Percentiles rank a stretch among this genome's conserved stretches.
Conservation (phyloP, 176 grass and related monocot species). For the Tuctoria greenei region DNA sequence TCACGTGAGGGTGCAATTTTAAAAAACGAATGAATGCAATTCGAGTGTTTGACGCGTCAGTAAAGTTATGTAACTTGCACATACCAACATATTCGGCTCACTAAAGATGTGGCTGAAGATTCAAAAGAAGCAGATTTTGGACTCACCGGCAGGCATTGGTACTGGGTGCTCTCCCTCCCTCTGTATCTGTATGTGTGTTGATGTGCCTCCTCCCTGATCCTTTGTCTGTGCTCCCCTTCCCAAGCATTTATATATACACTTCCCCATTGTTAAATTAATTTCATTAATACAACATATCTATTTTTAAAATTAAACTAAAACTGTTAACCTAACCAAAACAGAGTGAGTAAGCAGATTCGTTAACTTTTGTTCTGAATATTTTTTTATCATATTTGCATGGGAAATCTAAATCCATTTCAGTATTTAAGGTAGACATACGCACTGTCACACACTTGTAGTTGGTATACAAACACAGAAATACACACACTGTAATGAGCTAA, state of each 20-base stretch:
- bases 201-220: not conserved
- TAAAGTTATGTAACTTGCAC: not conserved
- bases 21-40: not conserved
- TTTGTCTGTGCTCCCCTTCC: not conserved
- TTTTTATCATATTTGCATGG: too few species aligned
- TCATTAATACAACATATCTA: too few species aligned
- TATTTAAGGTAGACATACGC: not conserved
- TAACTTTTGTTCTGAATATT: too few species aligned
- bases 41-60: not conserved
- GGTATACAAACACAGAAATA: not conserved
- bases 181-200: not conserved
- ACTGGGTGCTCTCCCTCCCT: not conserved
- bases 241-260: not conserved
- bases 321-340: too few species aligned
- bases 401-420: too few species aligned
- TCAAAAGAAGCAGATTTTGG: not conserved
- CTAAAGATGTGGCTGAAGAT: too few species aligned
- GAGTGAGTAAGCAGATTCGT: too few species aligned
- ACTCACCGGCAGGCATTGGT: not conserved
- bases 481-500: not conserved
- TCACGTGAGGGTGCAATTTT: not conserved
- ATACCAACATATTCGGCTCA: not conserved
- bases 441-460: not conserved
- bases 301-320: too few species aligned
- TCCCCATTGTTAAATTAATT: too few species aligned